Evolutionary conservation across 2,329 filamentous ascomycete genomes (phyloP).

Genomic region (Cytospora piceae): DNA sequence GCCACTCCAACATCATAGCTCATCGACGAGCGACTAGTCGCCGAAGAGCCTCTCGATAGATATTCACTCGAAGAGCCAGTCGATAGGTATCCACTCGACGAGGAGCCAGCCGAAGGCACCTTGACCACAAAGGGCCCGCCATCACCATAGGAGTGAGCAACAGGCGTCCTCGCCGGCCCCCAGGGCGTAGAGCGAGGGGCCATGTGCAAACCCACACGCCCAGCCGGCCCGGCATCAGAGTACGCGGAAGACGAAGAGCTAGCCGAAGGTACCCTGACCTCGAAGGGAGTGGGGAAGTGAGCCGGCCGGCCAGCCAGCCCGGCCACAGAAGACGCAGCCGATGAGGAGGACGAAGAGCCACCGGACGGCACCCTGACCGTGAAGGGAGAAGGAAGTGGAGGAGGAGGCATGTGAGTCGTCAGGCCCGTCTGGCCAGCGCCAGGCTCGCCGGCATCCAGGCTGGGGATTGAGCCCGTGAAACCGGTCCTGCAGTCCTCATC

Average conservation of each 20-base stretch:
- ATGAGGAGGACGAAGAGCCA: neutral
- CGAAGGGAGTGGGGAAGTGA: neutral
- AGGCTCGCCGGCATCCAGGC: neutral
- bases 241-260: neutral
- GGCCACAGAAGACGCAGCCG: neutral
- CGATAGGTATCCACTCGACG: neutral
- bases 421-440: neutral
- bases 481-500: neutral
- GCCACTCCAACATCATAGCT: no score
- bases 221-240: no score
- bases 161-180: no score
- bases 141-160: neutral
- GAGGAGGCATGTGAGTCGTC: neutral
- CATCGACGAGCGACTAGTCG: neutral
- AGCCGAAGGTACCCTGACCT: neutral
- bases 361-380: neutral
- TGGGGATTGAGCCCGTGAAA: neutral
- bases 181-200: no score
- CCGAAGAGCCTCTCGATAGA: no score
- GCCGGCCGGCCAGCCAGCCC: neutral
- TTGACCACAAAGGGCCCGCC: neutral
- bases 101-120: neutral
- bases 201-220: no score
- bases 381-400: neutral
- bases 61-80: neutral